phyloP scores from a whole-genome alignment of 768 basidiomycete genomes.

The Lentinula aciculospora region DNA sequence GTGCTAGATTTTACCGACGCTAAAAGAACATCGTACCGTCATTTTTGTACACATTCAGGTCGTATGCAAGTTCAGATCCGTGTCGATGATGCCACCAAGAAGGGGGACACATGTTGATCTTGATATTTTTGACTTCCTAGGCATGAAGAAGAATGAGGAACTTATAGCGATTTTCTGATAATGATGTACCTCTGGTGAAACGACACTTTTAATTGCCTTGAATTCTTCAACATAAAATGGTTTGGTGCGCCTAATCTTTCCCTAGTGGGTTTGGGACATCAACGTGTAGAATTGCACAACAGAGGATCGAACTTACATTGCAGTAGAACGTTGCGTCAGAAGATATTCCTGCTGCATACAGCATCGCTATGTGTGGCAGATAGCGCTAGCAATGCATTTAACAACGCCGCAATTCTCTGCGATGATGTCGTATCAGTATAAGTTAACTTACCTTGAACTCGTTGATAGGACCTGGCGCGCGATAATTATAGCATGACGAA shows the following conservation, averaged over 20 bases:
- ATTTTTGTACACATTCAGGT: constrained; percentile 50
- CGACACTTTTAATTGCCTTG: constrained; percentile 51
- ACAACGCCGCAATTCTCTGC: background rate
- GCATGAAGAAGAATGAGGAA: background rate
- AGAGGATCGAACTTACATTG: constrained; percentile 28
- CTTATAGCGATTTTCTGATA: background rate
- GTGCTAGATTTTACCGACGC: background rate
- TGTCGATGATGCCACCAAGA: constrained; percentile 70
- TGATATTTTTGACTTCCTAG: constrained; percentile 61
- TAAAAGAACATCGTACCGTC: constrained; percentile 36
- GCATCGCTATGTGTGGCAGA: constrained; percentile 39
- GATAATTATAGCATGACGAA: constrained; percentile 4
- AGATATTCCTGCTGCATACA: constrained; percentile 33
- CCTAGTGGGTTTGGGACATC: constrained; percentile 24
- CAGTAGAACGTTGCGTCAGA: constrained; percentile 37
- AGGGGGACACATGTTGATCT: constrained; percentile 67
- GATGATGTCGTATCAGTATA: background rate
- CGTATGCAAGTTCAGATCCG: constrained; percentile 53
- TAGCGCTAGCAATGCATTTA: constrained; percentile 28
- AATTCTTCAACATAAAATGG: constrained; percentile 63
- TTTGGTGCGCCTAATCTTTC: constrained; percentile 56
- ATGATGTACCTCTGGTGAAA: constrained; percentile 42
- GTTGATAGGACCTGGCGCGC: constrained; percentile 32
- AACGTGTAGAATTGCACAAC: constrained; percentile 9
- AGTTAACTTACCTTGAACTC: constrained; percentile 42